A percentile compares a stretch with the other conserved stretches of the same genome.
Evolutionary conservation across 176 grass and related monocot species (phyloP).

Genomic region (Aegilops umbellulata): DNA sequence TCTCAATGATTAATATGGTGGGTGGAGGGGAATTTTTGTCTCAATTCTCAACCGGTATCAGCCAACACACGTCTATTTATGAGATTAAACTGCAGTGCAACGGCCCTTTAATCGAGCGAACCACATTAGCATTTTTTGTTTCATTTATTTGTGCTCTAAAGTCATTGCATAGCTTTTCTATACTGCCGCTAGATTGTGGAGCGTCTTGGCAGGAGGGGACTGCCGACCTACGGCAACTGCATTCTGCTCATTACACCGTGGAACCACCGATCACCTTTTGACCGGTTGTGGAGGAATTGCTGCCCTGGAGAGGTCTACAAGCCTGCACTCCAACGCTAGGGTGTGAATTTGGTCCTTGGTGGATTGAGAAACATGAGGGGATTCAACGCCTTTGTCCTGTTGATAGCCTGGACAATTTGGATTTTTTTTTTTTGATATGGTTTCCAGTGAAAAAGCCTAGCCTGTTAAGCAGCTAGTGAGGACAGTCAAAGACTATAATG

Average conservation of each 20-base stretch:
- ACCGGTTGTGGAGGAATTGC: neutral
- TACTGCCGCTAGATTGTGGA: neutral
- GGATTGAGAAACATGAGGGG: conserved; percentile 2
- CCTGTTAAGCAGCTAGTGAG: neutral
- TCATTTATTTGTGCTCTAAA: neutral
- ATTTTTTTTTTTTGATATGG: neutral
- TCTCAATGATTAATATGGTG: conserved; percentile 24
- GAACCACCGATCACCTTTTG: neutral
- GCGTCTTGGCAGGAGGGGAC: neutral
- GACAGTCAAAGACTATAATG: neutral
- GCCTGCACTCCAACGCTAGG: conserved; percentile 1
- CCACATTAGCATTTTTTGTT: conserved; percentile 8
- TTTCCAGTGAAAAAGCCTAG: neutral
- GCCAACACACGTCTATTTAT: conserved; percentile 15
- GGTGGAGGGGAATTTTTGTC: conserved; percentile 2
- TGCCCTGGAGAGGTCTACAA: conserved; percentile 1
- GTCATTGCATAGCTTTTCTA: conserved; percentile 16
- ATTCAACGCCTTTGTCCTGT: neutral
- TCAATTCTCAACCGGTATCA: neutral
- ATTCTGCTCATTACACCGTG: neutral
- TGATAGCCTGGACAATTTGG: conserved; percentile 1
- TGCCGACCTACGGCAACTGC: neutral
- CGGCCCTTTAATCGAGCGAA: neutral
- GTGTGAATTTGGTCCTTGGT: neutral
- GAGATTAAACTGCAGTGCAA: neutral